Evolutionary conservation across 2,329 filamentous ascomycete species (phyloP).

Genomic region (Penicillium thymicola): DNA sequence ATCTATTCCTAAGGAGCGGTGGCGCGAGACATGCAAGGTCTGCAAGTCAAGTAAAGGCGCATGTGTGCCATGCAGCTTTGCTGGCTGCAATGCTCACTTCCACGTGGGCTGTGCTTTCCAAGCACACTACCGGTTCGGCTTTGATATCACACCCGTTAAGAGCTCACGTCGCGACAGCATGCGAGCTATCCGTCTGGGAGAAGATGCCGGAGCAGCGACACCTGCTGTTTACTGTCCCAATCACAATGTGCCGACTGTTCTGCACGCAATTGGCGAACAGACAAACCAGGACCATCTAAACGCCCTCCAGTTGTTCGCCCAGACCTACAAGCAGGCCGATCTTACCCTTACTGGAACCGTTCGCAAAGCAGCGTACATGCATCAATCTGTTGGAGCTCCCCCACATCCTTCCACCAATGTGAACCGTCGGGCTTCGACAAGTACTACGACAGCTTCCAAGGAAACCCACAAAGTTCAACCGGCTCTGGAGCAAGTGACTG

Average conservation of each 20-base stretch:
- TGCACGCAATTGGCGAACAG: slow-evolving; percentile 76
- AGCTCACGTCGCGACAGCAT: slow-evolving; percentile 78
- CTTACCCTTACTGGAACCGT: slow-evolving; percentile 85
- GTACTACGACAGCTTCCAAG: slow-evolving; percentile 37
- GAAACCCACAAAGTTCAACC: slow-evolving; percentile 5
- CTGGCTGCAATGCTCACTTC: slow-evolving; percentile 53
- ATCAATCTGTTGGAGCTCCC: slow-evolving; percentile 38
- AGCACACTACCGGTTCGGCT: slow-evolving; percentile 77
- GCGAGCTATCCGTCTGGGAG: slow-evolving; percentile 74
- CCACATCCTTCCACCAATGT: slow-evolving; percentile 30
- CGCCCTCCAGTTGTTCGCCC: slow-evolving; percentile 80
- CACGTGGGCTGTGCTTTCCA: slow-evolving; percentile 91
- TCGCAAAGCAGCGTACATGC: slow-evolving; percentile 75
- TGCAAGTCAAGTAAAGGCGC: slow-evolving; percentile 75
- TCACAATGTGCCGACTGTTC: slow-evolving; percentile 68
- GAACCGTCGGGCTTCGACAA: slow-evolving; percentile 58
- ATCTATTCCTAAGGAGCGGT: slow-evolving; percentile 69
- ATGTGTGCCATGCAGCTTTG: slow-evolving; percentile 74
- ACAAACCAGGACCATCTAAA: slow-evolving; percentile 70
- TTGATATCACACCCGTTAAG: slow-evolving; percentile 88
- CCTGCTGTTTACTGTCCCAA: slow-evolving; percentile 89
- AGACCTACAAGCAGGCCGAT: slow-evolving; percentile 93
- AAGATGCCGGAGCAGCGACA: slow-evolving; percentile 78
- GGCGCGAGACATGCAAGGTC: slow-evolving; percentile 75
- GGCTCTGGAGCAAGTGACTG: slow-evolving; percentile 22